Evolutionary conservation across 78 protist species (phyloP), one percentile per base, ranked within the genome.

Genomic region (Dictyostelium intermedium): DNA sequence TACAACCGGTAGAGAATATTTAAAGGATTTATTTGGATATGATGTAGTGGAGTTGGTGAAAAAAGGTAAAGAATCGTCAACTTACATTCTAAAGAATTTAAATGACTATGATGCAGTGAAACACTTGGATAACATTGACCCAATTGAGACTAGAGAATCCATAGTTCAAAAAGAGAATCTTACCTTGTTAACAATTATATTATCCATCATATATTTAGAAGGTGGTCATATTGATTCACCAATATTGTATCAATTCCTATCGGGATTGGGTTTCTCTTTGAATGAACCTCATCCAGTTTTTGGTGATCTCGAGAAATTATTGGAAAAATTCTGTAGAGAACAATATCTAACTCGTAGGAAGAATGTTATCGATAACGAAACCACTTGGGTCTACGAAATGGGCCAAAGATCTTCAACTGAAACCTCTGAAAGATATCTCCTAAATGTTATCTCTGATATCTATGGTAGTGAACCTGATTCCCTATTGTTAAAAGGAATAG

Each of bases 381-480:
- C 11, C 1, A 20, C 47, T 25, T 63, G 47, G 43, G n/a, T 43
- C 0, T 89, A 89, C 53, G 20, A 32, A 10, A 47, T 41, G 20
- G 94, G 94, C 11, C 87, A 41, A 23, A 16, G 94, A 20, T 18
- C 94, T n/a, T 25, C 10, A 7, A 6, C 18, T 1, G 94, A 89
- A 47, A 50, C 87, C 2, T 69, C 87, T 1, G 34, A 78, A 69
- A 89, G 50, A 47, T 45, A 25, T 0, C 47, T 89, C 5, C 4
- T 80, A 4, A 30, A 56, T 32, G 53, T 61, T 10, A 56, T 89
- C 25, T 18, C 66, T 6, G 74, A 89, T 63, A 18, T 89, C 0
- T 80, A 80, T 80, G 94, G 94, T 47, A 27, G 37, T 20, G 94
- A 78, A 27, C 14, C 73, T 34, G 94, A 89, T 50, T 69, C 94